Evolutionary conservation across 495 filamentous ascomycete species (phyloP).

Genomic region (Xylaria telfairii): DNA sequence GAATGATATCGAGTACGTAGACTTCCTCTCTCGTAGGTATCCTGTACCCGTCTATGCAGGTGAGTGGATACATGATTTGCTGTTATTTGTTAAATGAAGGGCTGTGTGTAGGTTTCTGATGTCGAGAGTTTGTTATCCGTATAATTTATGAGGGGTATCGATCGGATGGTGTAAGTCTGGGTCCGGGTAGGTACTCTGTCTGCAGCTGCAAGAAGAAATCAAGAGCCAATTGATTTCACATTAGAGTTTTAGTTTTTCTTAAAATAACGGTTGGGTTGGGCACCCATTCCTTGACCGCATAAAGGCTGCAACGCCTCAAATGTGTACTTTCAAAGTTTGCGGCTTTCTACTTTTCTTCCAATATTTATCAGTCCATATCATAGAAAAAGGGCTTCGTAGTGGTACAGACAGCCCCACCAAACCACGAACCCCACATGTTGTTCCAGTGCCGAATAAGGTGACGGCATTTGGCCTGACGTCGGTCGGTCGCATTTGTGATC

Average conservation of each 20-base stretch:
- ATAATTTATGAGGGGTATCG: constrained; percentile 17
- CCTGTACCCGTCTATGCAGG: constrained; percentile 47
- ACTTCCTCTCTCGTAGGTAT: constrained; percentile 49
- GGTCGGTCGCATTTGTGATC: constrained; percentile 31
- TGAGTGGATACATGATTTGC: constrained; percentile 53
- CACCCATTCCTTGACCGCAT: background rate
- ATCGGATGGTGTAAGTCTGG: background rate
- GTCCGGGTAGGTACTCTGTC: no score
- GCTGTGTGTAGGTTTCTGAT: background rate
- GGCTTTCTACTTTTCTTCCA: background rate
- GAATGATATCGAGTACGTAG: constrained; percentile 60
- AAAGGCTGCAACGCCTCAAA: background rate
- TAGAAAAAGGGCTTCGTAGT: constrained; percentile 14
- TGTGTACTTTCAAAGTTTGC: background rate
- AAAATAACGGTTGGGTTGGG: background rate
- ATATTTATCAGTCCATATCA: background rate
- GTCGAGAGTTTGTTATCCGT: constrained; percentile 18
- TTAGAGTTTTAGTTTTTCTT: no score
- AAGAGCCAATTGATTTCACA: background rate
- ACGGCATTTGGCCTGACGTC: constrained; percentile 31
- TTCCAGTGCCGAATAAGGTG: constrained; percentile 1
- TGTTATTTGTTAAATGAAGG: background rate
- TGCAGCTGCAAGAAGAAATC: background rate
- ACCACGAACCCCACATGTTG: constrained; percentile 15
- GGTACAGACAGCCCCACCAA: constrained; percentile 9